Evolutionary conservation across 352 stramenopile genomes (phyloP), one percentile per base, ranked within the genome.

Genomic region (Pythium grandisporangium): DNA sequence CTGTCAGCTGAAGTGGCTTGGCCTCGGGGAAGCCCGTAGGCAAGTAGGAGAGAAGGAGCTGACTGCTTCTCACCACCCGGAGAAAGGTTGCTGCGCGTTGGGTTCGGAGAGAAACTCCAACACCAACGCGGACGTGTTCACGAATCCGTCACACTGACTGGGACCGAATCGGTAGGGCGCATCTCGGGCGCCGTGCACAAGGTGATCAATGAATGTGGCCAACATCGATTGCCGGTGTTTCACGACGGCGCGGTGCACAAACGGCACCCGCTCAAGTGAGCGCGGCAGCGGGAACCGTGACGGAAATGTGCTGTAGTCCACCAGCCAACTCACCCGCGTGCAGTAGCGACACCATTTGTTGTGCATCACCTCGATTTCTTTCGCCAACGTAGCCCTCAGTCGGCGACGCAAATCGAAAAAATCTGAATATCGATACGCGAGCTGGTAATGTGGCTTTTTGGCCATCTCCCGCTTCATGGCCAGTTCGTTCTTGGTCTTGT

Each of bases 301-400:
- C 30, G 74, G 63, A 29, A 87, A 87, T 32, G 57, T 14, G 2
- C 45, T 53, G 4, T 58, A 68, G 11, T 48, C 42, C 2, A 62
- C 48, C 5, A 84, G 20, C 44, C 63, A 72, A 27, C 67, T 37
- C 23, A 84, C 55, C 5, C 51, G 58, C 13, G 46, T 48, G 49
- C 70, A 87, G 43, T 78, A 84, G 8, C 42, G 38, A 52, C 74
- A 87, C 66, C 68, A 84, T 32, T 74, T 68, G 12, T 39, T 23
- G 43, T 84, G 71, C 47, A 66, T 45, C 27, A 49, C 35, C 26
- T 76, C 51, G 17, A 59, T 40, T 5, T 23, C 23, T 16, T 26
- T 43, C 5, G 45, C 43, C 11, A 72, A 52, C 2, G 48, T 47
- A 4, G 61, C 40, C 8, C 54, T 38, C 8, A 87, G 39, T 3